Evolutionary conservation across 2,329 filamentous ascomycete genomes (phyloP), one percentile per base, ranked within the genome.

Genomic region (Aspergillus sp.): DNA sequence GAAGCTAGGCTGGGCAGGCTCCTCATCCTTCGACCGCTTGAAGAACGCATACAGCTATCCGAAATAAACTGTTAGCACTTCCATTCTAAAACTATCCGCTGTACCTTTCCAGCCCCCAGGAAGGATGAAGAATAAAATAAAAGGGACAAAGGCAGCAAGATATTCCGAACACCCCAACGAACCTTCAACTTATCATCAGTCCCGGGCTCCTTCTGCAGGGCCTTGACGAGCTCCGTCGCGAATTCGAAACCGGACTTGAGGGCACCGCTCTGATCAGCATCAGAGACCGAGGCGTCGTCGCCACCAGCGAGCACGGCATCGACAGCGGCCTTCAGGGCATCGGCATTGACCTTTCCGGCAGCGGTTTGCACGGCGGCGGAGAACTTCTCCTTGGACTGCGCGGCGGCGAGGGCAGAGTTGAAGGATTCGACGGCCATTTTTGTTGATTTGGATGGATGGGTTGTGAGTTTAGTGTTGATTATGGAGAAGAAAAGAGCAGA

Each of bases 241-340:
- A 69, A 73, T 62, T 71, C 67, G 44, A 73, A 72, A 1, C 64
- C 70, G 2, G 62, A 64, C 56, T 69, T 69, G 24, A 73, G 62
- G 20, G 64, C 63, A 5, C 48, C 64, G 45, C 62, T 54, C 51
- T 63, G 59, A 1, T 63, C 60, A 34, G 57, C 65, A 7, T 58
- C 58, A 11, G 46, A 44, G 33, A 61, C 62, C 20, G 58, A 24
- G 42, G 61, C 56, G 12, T 59, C 48, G 45, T 67, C 64, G 27
- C 49, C 63, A 8, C 59, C 61, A 19, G 54, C 58, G 2, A 66
- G 63, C 2, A 65, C 54, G 39, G 49, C 33, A 56, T 73, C 63
- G 47, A 73, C 63, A 41, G 64, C 70, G 15, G 61, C 64, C 53
- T 66, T 65, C 13, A 73, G 61, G 45, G 64, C 59, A 11, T 62